phyloP scores from a whole-genome alignment of 108 stramenopile species.

The Phaeodactylum tricornutum region DNA sequence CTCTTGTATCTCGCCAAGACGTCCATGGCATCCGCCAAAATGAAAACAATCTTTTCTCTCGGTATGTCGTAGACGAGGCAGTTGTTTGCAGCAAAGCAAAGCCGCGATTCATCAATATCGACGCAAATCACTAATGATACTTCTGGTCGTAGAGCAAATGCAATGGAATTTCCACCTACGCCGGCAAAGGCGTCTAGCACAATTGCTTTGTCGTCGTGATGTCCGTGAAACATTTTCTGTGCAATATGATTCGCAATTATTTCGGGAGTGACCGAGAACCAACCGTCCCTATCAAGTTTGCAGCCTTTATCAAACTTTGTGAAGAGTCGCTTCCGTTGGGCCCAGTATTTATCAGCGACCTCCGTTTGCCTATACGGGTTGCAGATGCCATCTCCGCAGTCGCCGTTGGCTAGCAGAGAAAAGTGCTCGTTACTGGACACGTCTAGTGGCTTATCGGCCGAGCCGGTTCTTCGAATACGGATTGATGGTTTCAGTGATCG shows the following conservation, averaged over 20 bases:
- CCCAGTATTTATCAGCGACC: constrained; percentile 72
- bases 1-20: constrained; percentile 20
- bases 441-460: no score
- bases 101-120: constrained; percentile 44
- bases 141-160: constrained; percentile 36
- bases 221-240: not conserved
- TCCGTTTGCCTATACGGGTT: constrained; percentile 61
- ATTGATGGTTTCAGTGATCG: no score
- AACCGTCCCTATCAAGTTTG: constrained; percentile 85
- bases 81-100: constrained; percentile 66
- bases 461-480: no score
- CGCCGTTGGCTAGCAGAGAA: constrained; percentile 33
- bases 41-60: constrained; percentile 40
- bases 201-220: constrained; percentile 21
- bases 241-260: constrained; percentile 87
- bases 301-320: constrained; percentile 85
- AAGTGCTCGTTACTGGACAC: not conserved
- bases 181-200: constrained; percentile 78
- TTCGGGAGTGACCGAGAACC: constrained; percentile 97
- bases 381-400: constrained; percentile 59
- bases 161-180: constrained; percentile 76
- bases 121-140: constrained; percentile 47
- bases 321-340: constrained; percentile 64
- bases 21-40: constrained; percentile 47
- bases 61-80: constrained; percentile 50